Percentiles rank a stretch among this genome's conserved stretches.
These are phyloP conservation scores for Cyathus pygmaeus DNA, from an alignment of 1,284 basidiomycete species.

Conservation along the genomic window DNA sequence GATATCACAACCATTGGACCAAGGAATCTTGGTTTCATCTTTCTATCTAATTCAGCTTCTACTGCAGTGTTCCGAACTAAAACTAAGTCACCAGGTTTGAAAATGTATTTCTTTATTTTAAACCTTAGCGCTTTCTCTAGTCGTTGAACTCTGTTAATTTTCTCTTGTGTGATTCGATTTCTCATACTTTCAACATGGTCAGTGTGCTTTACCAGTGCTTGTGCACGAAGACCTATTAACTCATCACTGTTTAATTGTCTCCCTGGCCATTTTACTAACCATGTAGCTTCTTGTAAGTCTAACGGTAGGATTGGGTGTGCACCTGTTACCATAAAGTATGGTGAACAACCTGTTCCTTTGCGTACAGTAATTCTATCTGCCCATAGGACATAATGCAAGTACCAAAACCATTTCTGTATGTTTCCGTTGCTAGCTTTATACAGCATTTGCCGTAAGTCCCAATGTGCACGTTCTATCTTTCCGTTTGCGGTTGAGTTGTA, in stretches of 20 bases:
- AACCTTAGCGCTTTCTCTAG: conserved; percentile 11
- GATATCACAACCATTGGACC: conserved; percentile 31
- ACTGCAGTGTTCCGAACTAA: conserved; percentile 22
- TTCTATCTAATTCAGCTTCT: conserved; percentile 18
- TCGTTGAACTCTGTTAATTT: not conserved
- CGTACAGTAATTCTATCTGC: conserved; percentile 30
- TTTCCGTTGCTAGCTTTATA: conserved; percentile 11
- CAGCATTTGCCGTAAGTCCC: conserved; percentile 7
- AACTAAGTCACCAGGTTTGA: conserved; percentile 23
- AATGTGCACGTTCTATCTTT: conserved; percentile 33
- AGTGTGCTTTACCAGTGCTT: conserved; percentile 19
- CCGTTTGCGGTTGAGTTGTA: conserved; percentile 39
- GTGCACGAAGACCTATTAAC: conserved; percentile 12
- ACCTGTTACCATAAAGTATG: conserved; percentile 27
- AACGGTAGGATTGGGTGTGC: conserved; percentile 39
- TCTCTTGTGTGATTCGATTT: not conserved
- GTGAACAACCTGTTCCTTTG: conserved; percentile 31
- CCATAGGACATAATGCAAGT: conserved; percentile 10
- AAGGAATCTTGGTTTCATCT: conserved; percentile 28
- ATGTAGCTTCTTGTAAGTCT: conserved; percentile 40
- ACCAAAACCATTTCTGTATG: conserved; percentile 7
- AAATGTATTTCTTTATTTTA: conserved; percentile 14
- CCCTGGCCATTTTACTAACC: conserved; percentile 24
- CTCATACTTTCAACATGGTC: conserved; percentile 15
- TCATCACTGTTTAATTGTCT: conserved; percentile 12